Conservation (phyloP, 495 filamentous ascomycete species). For the Amorphotheca resinae region DNA sequence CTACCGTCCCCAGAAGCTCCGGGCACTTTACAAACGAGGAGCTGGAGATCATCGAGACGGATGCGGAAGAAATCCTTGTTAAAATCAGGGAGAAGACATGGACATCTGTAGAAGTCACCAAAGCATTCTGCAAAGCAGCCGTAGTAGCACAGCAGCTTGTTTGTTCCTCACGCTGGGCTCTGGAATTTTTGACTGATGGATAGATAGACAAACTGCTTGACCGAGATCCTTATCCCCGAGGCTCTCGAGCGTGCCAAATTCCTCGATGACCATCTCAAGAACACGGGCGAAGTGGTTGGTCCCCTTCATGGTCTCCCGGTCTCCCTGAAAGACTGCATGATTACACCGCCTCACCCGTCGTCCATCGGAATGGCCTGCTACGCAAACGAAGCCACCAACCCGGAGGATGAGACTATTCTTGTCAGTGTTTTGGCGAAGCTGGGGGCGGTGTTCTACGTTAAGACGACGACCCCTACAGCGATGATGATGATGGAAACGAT, state of each 20-base stretch:
- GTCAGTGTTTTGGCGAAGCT: constrained; percentile 33
- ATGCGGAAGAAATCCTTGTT: constrained; percentile 36
- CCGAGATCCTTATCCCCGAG: constrained; percentile 43
- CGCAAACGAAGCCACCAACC: constrained; percentile 28
- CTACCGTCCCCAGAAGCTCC: constrained; percentile 14
- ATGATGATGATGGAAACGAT: constrained; percentile 39
- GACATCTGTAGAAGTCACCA: constrained; percentile 40
- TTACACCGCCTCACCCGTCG: constrained; percentile 15
- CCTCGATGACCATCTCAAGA: constrained; percentile 38
- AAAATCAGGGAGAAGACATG: constrained; percentile 34
- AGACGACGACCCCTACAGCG: constrained; percentile 48
- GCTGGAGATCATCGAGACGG: constrained; percentile 45
- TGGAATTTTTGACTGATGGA: constrained; percentile 2
- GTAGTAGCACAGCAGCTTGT: constrained; percentile 23
- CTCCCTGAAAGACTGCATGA: constrained; percentile 43
- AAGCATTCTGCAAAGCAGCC: constrained; percentile 46
- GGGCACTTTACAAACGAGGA: constrained; percentile 28
- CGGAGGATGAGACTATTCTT: constrained; percentile 15
- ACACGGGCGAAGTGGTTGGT: constrained; percentile 35
- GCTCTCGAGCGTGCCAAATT: constrained; percentile 39
- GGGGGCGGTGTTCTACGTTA: constrained; percentile 53
- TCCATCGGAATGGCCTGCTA: constrained; percentile 27
- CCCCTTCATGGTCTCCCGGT: constrained; percentile 49
- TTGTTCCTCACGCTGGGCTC: background rate
- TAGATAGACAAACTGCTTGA: constrained; percentile 43